Percentiles rank a stretch among this genome's conserved stretches.
These are phyloP conservation scores for Cantharellus cinnabarinus DNA, from an alignment of 768 basidiomycete genomes.

Conservation along the genomic window DNA sequence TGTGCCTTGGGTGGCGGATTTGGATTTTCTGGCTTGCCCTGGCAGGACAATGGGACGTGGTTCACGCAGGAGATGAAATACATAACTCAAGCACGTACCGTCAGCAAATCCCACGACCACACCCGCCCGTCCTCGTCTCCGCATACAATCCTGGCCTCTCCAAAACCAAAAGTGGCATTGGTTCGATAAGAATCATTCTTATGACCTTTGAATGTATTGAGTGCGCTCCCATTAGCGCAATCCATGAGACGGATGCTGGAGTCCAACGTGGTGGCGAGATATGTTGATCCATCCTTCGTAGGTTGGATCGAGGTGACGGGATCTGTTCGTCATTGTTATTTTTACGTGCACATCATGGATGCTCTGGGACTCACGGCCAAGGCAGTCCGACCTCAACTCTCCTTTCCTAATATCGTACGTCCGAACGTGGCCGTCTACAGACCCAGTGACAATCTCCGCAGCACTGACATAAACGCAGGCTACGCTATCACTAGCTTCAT, in stretches of 20 bases:
- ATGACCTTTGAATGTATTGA: constrained; percentile 75
- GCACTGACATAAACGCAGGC: constrained; percentile 53
- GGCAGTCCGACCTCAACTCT: constrained; percentile 68
- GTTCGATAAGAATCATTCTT: constrained; percentile 53
- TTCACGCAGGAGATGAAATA: constrained; percentile 2
- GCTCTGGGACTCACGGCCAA: constrained; percentile 48
- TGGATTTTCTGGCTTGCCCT: constrained; percentile 51
- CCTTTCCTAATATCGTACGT: constrained; percentile 93
- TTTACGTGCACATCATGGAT: background rate
- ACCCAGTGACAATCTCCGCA: constrained; percentile 55
- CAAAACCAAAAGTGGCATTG: constrained; percentile 64
- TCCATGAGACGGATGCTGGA: constrained; percentile 78
- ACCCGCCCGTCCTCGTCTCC: constrained; percentile 82
- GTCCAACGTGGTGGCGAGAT: constrained; percentile 70
- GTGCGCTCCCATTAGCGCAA: constrained; percentile 51
- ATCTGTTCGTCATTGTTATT: constrained; percentile 24
- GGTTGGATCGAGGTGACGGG: constrained; percentile 72
- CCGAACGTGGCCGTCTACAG: constrained; percentile 79
- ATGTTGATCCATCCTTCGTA: constrained; percentile 57
- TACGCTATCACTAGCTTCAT: constrained; percentile 75
- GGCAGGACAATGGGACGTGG: background rate
- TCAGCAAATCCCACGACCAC: constrained; percentile 87
- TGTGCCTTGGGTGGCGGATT: constrained; percentile 64
- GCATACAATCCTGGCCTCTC: constrained; percentile 59
- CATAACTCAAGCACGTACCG: constrained; percentile 29